A percentile compares a stretch with the other conserved stretches of the same genome.
These are phyloP conservation scores for Epichloe hybrida DNA, from an alignment of 2,329 filamentous ascomycete genomes.

Conservation along the genomic window DNA sequence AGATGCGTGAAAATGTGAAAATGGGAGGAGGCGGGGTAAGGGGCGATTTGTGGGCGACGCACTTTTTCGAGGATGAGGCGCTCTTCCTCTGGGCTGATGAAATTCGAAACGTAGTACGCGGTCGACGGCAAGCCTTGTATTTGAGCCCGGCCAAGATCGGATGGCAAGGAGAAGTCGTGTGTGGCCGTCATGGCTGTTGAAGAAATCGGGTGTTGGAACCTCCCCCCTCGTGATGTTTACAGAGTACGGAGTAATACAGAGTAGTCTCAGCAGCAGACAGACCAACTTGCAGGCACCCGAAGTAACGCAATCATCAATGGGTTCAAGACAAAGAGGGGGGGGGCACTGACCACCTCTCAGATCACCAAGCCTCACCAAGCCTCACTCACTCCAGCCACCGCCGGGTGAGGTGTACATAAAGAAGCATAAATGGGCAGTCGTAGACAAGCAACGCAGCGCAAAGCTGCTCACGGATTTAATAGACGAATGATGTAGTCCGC, in stretches of 20 bases:
- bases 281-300: too few species aligned
- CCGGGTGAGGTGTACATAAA: background rate
- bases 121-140: constrained; percentile 44
- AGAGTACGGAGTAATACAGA: background rate
- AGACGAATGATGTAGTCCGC: too few species aligned
- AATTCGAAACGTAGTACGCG: constrained; percentile 78
- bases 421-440: background rate
- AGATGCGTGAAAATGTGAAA: background rate
- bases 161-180: constrained; percentile 23
- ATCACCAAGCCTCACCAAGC: background rate
- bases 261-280: background rate
- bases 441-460: too few species aligned
- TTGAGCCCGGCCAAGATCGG: constrained; percentile 34
- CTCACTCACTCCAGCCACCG: background rate
- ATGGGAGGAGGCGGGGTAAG: background rate
- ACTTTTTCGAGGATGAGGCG: constrained; percentile 57
- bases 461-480: too few species aligned
- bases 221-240: background rate
- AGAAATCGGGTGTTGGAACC: background rate
- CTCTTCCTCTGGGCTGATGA: constrained; percentile 69
- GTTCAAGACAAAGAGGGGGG: background rate
- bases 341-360: background rate
- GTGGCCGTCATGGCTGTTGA: background rate
- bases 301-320: too few species aligned
- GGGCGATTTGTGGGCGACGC: constrained; percentile 12